Conservation (phyloP, 1,284 basidiomycete genomes). For the Schizophyllum commune region DNA sequence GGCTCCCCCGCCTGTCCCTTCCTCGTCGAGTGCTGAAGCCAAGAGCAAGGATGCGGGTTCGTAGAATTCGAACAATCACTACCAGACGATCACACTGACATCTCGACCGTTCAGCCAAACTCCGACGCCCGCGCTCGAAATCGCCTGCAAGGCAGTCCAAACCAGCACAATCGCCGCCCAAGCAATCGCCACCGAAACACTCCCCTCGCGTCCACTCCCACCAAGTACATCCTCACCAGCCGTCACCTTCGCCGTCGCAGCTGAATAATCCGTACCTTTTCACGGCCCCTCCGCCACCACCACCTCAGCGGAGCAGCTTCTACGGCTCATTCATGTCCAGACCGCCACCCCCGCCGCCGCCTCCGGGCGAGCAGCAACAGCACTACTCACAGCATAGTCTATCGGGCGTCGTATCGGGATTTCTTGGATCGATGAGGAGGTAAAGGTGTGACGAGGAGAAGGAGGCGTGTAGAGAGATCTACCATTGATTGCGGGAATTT, state of each 20-base stretch:
- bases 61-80: slow-evolving; percentile 16
- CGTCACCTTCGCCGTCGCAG: slow-evolving; percentile 37
- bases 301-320: not conserved
- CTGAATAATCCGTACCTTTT: slow-evolving; percentile 36
- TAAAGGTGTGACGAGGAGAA: no score
- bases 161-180: slow-evolving; percentile 3
- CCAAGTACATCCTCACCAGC: slow-evolving; percentile 27
- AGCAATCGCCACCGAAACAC: slow-evolving; percentile 12
- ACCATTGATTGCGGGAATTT: no score
- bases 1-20: not conserved
- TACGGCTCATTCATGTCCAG: not conserved
- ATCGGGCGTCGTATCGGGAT: not conserved
- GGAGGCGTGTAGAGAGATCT: no score
- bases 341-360: no score
- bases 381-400: not conserved
- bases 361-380: not conserved
- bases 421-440: not conserved
- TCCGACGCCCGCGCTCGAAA: slow-evolving; percentile 28
- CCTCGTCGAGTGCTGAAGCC: slow-evolving; percentile 12
- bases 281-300: slow-evolving; percentile 23
- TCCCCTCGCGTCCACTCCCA: slow-evolving; percentile 14
- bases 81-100: slow-evolving; percentile 17
- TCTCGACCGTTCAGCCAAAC: slow-evolving; percentile 23
- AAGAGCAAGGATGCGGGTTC: slow-evolving; percentile 17
- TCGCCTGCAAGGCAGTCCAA: slow-evolving; percentile 1